phyloP scores from a whole-genome alignment of 2,329 filamentous ascomycete genomes.

The Catunica adiposa region DNA sequence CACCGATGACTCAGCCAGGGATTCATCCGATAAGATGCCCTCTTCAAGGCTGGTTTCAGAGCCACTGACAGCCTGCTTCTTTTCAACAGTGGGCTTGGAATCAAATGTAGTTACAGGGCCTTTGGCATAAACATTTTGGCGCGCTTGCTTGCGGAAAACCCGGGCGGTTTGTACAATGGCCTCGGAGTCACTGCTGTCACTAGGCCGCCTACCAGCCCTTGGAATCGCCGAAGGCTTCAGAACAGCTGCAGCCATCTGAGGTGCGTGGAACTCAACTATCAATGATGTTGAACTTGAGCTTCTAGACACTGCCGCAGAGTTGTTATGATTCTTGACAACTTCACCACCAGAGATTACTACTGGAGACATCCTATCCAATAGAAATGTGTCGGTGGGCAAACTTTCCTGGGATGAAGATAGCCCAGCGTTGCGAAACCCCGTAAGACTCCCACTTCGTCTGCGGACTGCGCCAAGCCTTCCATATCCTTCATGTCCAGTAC shows the following conservation, averaged over 20 bases:
- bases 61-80: conserved; percentile 33
- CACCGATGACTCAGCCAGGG: not conserved
- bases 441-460: conserved; percentile 45
- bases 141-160: conserved; percentile 27
- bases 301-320: conserved; percentile 30
- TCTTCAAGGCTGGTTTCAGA: conserved; percentile 16
- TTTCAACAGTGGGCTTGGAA: conserved; percentile 21
- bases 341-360: conserved; percentile 50
- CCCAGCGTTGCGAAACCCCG: conserved; percentile 24
- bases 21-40: not conserved
- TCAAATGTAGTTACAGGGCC: not conserved
- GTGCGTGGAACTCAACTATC: conserved; percentile 28
- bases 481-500: conserved; percentile 87
- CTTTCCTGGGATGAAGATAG: conserved; percentile 36
- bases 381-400: conserved; percentile 37
- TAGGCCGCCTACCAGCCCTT: conserved; percentile 28
- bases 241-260: conserved; percentile 24
- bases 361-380: conserved; percentile 45
- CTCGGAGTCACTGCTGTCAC: conserved; percentile 42
- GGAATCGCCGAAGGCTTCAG: conserved; percentile 40
- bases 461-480: conserved; percentile 45
- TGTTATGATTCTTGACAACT: conserved; percentile 43
- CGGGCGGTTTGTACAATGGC: conserved; percentile 31
- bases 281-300: conserved; percentile 36
- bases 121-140: not conserved